Conservation (phyloP, 306 rosid species). For the Trifolium repens region DNA sequence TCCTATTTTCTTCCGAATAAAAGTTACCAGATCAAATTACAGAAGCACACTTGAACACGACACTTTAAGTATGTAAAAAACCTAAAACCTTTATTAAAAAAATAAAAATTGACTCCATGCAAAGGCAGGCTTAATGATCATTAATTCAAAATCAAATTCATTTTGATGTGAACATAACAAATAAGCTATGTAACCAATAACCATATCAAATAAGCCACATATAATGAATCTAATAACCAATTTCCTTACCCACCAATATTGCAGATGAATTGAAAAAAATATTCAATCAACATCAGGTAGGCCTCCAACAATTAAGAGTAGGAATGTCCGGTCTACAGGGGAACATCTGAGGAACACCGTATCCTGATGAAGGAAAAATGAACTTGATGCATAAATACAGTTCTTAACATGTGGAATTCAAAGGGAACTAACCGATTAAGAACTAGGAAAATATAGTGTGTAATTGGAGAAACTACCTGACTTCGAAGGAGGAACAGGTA, state of each 20-base stretch:
- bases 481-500: conserved; percentile 68
- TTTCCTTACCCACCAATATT: conserved; percentile 21
- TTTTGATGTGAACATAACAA: background rate
- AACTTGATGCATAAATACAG: conserved; percentile 3
- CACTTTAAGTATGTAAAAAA: background rate
- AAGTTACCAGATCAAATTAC: conserved; percentile 13
- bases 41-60: conserved; percentile 12
- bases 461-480: conserved; percentile 58
- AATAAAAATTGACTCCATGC: background rate
- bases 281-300: conserved; percentile 57
- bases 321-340: conserved; percentile 83
- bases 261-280: conserved; percentile 14
- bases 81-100: conserved; percentile 18
- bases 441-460: background rate
- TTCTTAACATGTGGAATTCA: conserved; percentile 6
- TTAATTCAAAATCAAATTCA: conserved; percentile 14
- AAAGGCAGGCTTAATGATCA: conserved; percentile 1
- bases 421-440: background rate
- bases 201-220: conserved; percentile 1
- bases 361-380: conserved; percentile 61
- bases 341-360: conserved; percentile 73
- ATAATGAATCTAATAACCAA: background rate
- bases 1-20: background rate
- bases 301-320: conserved; percentile 89
- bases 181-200: conserved; percentile 3